Evolutionary conservation across 1,139 yeast species (phyloP).

Genomic region (Dujonia santamariae): DNA sequence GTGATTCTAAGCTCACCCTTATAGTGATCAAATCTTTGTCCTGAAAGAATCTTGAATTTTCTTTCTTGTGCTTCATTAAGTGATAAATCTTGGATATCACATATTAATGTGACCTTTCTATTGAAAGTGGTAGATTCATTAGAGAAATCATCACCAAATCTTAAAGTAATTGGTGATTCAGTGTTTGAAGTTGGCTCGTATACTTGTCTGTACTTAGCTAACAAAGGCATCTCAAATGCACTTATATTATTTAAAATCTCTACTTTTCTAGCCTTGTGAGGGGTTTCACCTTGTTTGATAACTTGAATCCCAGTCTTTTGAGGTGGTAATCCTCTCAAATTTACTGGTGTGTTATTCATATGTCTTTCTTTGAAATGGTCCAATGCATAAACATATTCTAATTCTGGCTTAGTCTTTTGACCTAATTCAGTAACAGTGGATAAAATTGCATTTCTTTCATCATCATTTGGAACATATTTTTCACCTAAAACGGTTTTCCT

Average conservation of each 20-base stretch:
- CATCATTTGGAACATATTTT: conserved; percentile 52
- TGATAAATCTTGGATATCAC: conserved; percentile 52
- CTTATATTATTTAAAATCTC: conserved; percentile 68
- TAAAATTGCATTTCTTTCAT: conserved; percentile 44
- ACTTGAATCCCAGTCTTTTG: conserved; percentile 40
- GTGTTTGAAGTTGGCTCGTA: conserved; percentile 38
- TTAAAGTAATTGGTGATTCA: conserved; percentile 60
- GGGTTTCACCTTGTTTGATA: conserved; percentile 32
- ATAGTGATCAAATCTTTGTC: conserved; percentile 66
- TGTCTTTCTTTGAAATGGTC: conserved; percentile 45
- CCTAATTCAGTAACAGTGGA: conserved; percentile 38
- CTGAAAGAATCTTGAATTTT: conserved; percentile 77
- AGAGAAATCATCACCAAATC: conserved; percentile 71
- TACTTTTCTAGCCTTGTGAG: conserved; percentile 35
- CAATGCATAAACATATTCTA: conserved; percentile 43
- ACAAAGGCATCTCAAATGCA: conserved; percentile 88
- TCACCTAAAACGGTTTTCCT: conserved; percentile 57
- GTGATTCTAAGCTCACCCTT: conserved; percentile 62
- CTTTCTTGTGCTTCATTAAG: conserved; percentile 55
- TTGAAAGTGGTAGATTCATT: conserved; percentile 67
- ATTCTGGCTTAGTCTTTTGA: conserved; percentile 27
- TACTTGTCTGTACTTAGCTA: conserved; percentile 69
- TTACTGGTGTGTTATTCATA: conserved; percentile 44
- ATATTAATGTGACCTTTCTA: conserved; percentile 62
- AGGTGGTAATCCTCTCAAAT: conserved; percentile 39